Evolutionary conservation across 257 asterid genomes (phyloP), one percentile per base, ranked within the genome.

Genomic region (Coffea canephora): DNA sequence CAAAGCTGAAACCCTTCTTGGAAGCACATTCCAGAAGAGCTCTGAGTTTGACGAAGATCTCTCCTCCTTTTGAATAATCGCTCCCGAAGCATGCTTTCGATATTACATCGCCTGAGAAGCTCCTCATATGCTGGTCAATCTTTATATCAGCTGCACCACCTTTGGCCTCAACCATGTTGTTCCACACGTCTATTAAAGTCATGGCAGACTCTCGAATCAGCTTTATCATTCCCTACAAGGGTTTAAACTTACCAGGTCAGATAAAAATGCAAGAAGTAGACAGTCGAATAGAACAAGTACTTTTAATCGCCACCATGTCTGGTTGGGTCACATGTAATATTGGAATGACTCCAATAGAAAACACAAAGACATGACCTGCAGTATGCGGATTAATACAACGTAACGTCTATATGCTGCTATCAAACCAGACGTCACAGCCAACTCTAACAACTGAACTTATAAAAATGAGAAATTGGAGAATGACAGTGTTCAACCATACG

Each of bases 51-150:
- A 39, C 55, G 77, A 86, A 86, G 19, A 86, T 84, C 25, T 84
- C 78, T 77, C 84, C 76, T 48, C 87, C 89, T 79, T 75, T 77
- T 13, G 79, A 70, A 73, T 81, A 86, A 79, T 75, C 82, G 80
- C 87, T 86, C 3, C 89, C 89, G 82, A 86, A 86, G 77, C 89
- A 86, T 6, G 87, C 89, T 74, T 82, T 84, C 39, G 89, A 84
- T 69, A 86, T 86, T 1, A 86, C 84, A 77, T 86, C 88, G 34
- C 86, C 88, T 0, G 88, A 86, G 25, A 86, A 84, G 3, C 82
- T 78, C 52, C 70, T 65, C 43, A 65, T 11, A 41, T 65, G 70
- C 21, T 65, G 43, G 45, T 65, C 89, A 46, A 77, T 69, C 23
- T 79, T 84, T 14, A 86, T 83, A 5, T 87, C 84, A 4, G 88